These are phyloP conservation scores for Phytophthora tentaculata DNA, from an alignment of 352 stramenopile species.

Conservation along the genomic window DNA sequence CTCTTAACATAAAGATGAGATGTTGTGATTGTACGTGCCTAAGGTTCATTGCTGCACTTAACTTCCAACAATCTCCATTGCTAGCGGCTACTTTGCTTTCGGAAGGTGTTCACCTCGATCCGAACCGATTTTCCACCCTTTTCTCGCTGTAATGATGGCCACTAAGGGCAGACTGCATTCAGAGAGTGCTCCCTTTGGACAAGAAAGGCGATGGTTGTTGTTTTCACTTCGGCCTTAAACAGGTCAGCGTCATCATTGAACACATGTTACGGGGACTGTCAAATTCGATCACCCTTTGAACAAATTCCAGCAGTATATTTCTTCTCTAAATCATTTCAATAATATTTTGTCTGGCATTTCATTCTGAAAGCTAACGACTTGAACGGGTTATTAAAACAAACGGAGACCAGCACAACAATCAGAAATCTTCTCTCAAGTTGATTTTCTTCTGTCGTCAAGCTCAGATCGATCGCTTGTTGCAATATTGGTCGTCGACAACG, in stretches of 20 bases:
- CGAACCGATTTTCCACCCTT: conserved; percentile 23
- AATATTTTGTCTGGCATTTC: neutral
- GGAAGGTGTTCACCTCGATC: conserved; percentile 3
- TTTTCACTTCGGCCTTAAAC: conserved; percentile 18
- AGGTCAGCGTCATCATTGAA: conserved; percentile 11
- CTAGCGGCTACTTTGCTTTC: conserved; percentile 17
- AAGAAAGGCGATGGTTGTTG: conserved; percentile 18
- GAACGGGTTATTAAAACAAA: neutral
- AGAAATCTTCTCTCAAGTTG: neutral
- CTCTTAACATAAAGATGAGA: neutral
- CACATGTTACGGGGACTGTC: neutral
- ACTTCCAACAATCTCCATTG: conserved; percentile 1
- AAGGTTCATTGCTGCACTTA: conserved; percentile 12
- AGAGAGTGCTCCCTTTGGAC: conserved; percentile 15
- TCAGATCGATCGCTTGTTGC: neutral
- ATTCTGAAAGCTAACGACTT: neutral
- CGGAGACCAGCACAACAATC: neutral
- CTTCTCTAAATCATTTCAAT: too few species aligned
- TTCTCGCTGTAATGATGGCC: neutral
- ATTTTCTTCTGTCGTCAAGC: neutral
- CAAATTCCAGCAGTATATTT: too few species aligned
- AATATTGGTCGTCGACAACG: neutral
- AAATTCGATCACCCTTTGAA: neutral
- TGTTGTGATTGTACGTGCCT: conserved; percentile 11
- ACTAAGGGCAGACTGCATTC: conserved; percentile 7